A percentile compares a stretch with the other conserved stretches of the same genome.
phyloP scores from a whole-genome alignment of 192 early-diverging fungal species.

The Coemansia sp. region DNA sequence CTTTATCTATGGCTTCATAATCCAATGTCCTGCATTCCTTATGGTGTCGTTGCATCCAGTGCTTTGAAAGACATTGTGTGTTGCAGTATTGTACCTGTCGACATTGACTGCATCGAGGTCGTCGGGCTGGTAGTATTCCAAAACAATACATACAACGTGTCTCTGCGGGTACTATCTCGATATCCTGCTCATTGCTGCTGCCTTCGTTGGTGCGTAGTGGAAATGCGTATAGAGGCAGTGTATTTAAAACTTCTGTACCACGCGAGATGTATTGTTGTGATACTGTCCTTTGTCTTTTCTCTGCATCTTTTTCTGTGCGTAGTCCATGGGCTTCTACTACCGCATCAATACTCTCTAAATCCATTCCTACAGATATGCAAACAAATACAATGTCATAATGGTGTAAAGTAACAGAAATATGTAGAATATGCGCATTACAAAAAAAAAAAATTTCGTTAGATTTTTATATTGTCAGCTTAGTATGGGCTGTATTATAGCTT shows the following conservation, averaged over 20 bases:
- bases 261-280: conserved; percentile 7
- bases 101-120: conserved; percentile 47
- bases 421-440: background rate
- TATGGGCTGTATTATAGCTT: background rate
- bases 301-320: background rate
- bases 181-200: background rate
- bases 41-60: conserved; percentile 39
- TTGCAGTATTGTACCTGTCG: conserved; percentile 34
- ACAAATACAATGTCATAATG: background rate
- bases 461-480: background rate
- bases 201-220: conserved; percentile 19
- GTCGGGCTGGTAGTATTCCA: conserved; percentile 17
- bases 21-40: conserved; percentile 18
- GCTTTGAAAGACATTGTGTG: conserved; percentile 16
- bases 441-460: no score
- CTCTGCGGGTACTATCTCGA: background rate
- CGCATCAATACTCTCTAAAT: background rate
- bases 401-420: background rate
- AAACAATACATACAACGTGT: conserved; percentile 36
- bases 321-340: background rate
- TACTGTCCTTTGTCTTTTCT: background rate
- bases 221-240: conserved; percentile 29
- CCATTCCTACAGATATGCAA: background rate
- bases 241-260: conserved; percentile 22
- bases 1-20: background rate